Conservation (phyloP, 2,329 filamentous ascomycete genomes). For the Blastomyces percursus region DNA sequence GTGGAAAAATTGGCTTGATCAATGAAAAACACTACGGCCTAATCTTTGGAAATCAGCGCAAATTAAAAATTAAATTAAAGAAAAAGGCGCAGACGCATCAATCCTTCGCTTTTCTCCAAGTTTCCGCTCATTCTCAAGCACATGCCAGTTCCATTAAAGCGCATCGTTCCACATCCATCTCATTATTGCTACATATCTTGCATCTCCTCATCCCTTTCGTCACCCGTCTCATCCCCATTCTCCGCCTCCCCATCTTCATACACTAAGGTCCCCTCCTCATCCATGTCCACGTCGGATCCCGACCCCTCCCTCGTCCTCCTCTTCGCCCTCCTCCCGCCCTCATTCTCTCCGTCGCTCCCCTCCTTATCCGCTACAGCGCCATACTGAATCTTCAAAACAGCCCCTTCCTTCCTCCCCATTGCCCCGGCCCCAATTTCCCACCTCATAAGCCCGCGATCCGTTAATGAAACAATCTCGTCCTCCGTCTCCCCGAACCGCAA, state of each 20-base stretch:
- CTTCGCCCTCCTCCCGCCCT: background rate
- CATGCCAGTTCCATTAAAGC: too few species aligned
- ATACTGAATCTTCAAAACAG: slow-evolving; percentile 6
- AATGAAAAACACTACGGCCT: too few species aligned
- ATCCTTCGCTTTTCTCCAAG: too few species aligned
- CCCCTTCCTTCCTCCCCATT: slow-evolving; percentile 16
- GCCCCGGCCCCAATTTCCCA: slow-evolving; percentile 27
- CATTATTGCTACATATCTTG: background rate
- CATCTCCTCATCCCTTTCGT: background rate
- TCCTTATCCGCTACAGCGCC: background rate
- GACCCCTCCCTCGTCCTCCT: background rate
- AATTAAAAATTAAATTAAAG: too few species aligned
- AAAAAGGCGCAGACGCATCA: too few species aligned
- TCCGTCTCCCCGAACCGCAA: slow-evolving; percentile 26
- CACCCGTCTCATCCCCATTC: background rate
- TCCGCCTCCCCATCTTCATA: background rate
- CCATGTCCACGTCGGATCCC: background rate
- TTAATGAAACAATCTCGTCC: slow-evolving; percentile 32
- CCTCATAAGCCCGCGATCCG: slow-evolving; percentile 32
- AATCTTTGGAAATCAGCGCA: too few species aligned
- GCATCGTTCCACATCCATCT: background rate
- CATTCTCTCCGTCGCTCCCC: background rate
- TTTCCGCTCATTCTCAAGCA: background rate
- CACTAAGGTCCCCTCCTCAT: background rate
- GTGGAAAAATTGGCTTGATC: too few species aligned